A percentile compares a stretch with the other conserved stretches of the same genome.
Evolutionary conservation across 2,329 filamentous ascomycete genomes (phyloP).

Genomic region (Aspergillus ruber): DNA sequence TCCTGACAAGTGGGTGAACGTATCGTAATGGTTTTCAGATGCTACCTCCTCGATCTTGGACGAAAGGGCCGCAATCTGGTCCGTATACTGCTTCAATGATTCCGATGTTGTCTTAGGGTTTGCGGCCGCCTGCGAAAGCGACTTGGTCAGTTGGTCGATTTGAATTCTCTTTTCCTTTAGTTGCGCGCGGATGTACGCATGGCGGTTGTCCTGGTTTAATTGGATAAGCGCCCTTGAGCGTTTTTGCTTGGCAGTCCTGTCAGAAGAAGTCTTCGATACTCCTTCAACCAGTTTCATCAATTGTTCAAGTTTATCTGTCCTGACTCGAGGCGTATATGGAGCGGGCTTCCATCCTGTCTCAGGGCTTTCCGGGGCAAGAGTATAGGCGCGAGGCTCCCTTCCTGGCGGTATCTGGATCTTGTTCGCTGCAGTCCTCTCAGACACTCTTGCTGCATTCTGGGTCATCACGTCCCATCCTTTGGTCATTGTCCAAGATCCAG

Average conservation of each 20-base stretch:
- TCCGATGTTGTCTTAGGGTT: slow-evolving; percentile 13
- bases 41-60: slow-evolving; percentile 4
- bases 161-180: slow-evolving; percentile 12
- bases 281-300: slow-evolving; percentile 10
- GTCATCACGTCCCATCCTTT: slow-evolving; percentile 21
- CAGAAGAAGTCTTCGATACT: not conserved
- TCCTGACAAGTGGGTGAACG: slow-evolving; percentile 31
- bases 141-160: slow-evolving; percentile 23
- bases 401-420: slow-evolving; percentile 24
- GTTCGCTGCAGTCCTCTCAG: slow-evolving; percentile 21
- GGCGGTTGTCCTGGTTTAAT: slow-evolving; percentile 23
- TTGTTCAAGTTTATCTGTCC: slow-evolving; percentile 28
- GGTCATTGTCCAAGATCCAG: slow-evolving; percentile 13
- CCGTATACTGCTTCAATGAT: slow-evolving; percentile 16
- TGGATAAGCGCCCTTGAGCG: slow-evolving; percentile 7
- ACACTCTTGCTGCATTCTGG: slow-evolving; percentile 21
- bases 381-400: slow-evolving; percentile 19
- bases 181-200: slow-evolving; percentile 7
- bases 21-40: slow-evolving; percentile 19
- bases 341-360: slow-evolving; percentile 7
- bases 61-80: slow-evolving; percentile 11
- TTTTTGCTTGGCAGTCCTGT: slow-evolving; percentile 13
- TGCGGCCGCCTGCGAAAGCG: slow-evolving; percentile 20
- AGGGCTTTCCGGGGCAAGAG: slow-evolving; percentile 17
- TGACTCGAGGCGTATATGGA: slow-evolving; percentile 32